Conservation (phyloP, 2,329 filamentous ascomycete genomes). For the Cladophialophora psammophila region DNA sequence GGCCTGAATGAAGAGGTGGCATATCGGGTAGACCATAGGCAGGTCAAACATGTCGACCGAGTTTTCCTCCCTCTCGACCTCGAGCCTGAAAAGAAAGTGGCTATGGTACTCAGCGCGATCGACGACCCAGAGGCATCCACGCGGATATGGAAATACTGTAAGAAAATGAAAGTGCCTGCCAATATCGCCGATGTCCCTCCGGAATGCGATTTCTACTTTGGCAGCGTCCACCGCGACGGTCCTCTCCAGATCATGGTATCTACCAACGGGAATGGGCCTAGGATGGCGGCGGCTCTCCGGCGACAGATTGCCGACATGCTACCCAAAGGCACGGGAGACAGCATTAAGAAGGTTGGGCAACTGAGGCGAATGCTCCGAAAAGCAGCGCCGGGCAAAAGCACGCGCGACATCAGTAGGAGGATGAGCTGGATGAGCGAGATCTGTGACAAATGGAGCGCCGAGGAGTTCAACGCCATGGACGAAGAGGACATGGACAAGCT, state of each 20-base stretch:
- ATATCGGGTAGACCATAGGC: constrained; percentile 75
- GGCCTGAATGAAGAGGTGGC: constrained; percentile 90
- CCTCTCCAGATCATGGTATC: constrained; percentile 98
- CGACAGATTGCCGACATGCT: constrained; percentile 79
- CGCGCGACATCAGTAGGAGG: constrained; percentile 43
- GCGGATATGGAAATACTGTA: constrained; percentile 91
- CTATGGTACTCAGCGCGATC: constrained; percentile 92
- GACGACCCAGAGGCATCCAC: constrained; percentile 93
- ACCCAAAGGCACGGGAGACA: constrained; percentile 80
- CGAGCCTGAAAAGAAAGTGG: constrained; percentile 65
- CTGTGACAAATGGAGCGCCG: constrained; percentile 83
- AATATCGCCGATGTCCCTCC: constrained; percentile 97
- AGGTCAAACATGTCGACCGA: constrained; percentile 82
- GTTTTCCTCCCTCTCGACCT: constrained; percentile 87
- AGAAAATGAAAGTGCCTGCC: constrained; percentile 79
- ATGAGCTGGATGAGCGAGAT: constrained; percentile 82
- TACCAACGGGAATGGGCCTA: constrained; percentile 95
- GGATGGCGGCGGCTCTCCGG: constrained; percentile 85
- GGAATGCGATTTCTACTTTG: constrained; percentile 99
- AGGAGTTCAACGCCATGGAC: constrained; percentile 82
- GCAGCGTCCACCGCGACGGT: constrained; percentile 91
- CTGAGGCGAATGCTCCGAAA: constrained; percentile 80
- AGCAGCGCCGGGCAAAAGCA: constrained; percentile 67
- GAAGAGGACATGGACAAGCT: constrained; percentile 85
- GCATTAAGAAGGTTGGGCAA: constrained; percentile 82